Evolutionary conservation across 345 rosid genomes (phyloP).

Genomic region (Camelina laxa): DNA sequence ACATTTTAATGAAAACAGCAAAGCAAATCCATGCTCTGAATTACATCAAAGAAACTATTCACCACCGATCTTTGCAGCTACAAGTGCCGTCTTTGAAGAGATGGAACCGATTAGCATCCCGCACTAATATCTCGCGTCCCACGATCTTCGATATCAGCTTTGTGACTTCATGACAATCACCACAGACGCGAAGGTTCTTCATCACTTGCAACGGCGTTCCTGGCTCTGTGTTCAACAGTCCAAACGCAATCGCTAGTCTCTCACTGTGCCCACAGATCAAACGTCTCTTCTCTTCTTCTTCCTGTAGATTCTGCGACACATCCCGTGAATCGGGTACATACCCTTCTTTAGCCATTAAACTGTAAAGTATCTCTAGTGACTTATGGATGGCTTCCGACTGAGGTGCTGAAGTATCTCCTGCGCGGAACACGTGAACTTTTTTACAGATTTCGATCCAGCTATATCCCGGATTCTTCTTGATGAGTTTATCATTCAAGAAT

Average conservation of each 20-base stretch:
- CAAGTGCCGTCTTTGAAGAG: slow-evolving; percentile 64
- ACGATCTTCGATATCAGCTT: slow-evolving; percentile 58
- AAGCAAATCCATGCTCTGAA: not conserved
- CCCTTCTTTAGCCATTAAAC: slow-evolving; percentile 63
- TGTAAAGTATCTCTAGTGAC: slow-evolving; percentile 49
- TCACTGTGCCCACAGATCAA: slow-evolving; percentile 70
- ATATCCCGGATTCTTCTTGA: slow-evolving; percentile 57
- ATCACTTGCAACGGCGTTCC: slow-evolving; percentile 63
- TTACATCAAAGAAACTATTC: slow-evolving; percentile 35
- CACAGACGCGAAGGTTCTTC: slow-evolving; percentile 82
- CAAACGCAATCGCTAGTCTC: slow-evolving; percentile 77
- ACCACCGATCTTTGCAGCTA: slow-evolving; percentile 76
- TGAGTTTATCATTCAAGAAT: slow-evolving; percentile 50
- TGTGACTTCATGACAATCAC: slow-evolving; percentile 76
- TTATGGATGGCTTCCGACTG: slow-evolving; percentile 57
- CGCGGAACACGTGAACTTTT: slow-evolving; percentile 50
- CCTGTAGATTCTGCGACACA: slow-evolving; percentile 61
- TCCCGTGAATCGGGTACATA: slow-evolving; percentile 59
- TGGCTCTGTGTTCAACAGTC: slow-evolving; percentile 62
- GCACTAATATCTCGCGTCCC: slow-evolving; percentile 64
- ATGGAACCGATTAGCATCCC: slow-evolving; percentile 79
- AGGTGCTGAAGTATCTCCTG: slow-evolving; percentile 54
- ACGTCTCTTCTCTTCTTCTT: slow-evolving; percentile 67
- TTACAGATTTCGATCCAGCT: slow-evolving; percentile 62
- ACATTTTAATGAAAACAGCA: not conserved